Evolutionary conservation across 192 early-diverging fungal genomes (phyloP), one percentile per base, ranked within the genome.

Genomic region (Gryganskiella cystojenkinii): DNA sequence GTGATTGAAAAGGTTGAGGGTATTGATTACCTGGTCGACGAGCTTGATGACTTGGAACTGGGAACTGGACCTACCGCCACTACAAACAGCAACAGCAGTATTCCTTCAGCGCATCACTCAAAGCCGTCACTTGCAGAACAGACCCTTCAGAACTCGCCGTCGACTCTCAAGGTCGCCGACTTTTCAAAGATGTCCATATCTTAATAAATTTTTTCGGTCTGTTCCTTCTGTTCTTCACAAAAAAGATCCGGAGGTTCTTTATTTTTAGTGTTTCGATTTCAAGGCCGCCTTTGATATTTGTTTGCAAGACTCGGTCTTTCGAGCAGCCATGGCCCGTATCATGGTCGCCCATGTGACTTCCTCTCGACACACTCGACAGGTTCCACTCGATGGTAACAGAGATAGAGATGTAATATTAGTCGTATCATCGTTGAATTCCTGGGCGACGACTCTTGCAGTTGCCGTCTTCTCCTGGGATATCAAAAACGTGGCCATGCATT

Each of bases 1-100:
- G 34, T 78, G 5, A 40, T 40, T 0, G 74, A 78, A 25, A 78
- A 61, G 74, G 54, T 78, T 22, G 74, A 78, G 40, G 74, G 74
- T 27, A 42, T 78, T 20, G 74, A 78, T 49, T 78, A 78, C n/a
- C 58, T 63, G 35, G 42, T 59, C 5, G 61, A 69, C 17, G 66
- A 69, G 27, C 57, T 63, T 35, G 74, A 63, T 24, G 74, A 78
- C n/a, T 20, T 62, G 5, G 72, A 67, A 33, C 33, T 67, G 14
- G 72, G 20, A 15, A 43, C 61, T 27, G 63, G 51, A 61, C 71
- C 50, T 9, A 63, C 68, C 27, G 59, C 59, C 20, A 58, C 33
- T 42, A 42, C 34, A 33, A 42, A 17, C n/a, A 53, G 35, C 33
- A 53, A 10, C 13, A 15, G 54, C 27, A 56, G 33, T 56, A 28